A percentile compares a stretch with the other conserved stretches of the same genome.
phyloP scores from a whole-genome alignment of 2,329 filamentous ascomycete genomes.

The Colletotrichum zoysiae region DNA sequence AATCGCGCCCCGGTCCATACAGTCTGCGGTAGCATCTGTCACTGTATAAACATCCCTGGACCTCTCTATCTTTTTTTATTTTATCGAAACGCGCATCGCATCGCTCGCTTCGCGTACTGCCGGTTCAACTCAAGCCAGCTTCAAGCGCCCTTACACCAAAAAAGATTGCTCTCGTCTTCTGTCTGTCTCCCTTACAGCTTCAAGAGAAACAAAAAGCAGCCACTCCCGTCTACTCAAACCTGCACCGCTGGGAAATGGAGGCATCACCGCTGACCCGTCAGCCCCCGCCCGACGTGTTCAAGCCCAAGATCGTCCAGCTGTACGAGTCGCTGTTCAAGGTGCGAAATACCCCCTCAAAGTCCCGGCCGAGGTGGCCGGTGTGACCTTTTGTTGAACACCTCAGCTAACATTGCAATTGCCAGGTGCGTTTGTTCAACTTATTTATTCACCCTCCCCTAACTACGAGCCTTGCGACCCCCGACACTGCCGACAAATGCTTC shows the following conservation, averaged over 20 bases:
- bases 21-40: accelerated
- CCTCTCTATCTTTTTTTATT: conserved; percentile 11
- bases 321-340: conserved; percentile 89
- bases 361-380: not conserved
- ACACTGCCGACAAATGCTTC: not conserved
- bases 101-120: conserved; percentile 23
- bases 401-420: not conserved
- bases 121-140: conserved; percentile 2
- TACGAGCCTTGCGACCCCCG: not conserved
- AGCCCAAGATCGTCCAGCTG: conserved; percentile 92
- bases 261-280: conserved; percentile 94
- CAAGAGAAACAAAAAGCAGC: not conserved
- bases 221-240: not conserved
- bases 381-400: too few species aligned
- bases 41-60: not conserved
- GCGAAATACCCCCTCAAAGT: conserved; percentile 38
- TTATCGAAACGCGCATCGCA: conserved; percentile 33
- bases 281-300: conserved; percentile 88
- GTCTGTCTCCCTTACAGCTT: not conserved
- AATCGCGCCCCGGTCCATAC: not conserved
- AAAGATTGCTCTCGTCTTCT: not conserved
- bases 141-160: not conserved
- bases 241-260: conserved; percentile 70
- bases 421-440: conserved; percentile 2
- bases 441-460: not conserved